Evolutionary conservation across 768 basidiomycete species (phyloP), one percentile per base, ranked within the genome.

Genomic region (Podaxis sp.): DNA sequence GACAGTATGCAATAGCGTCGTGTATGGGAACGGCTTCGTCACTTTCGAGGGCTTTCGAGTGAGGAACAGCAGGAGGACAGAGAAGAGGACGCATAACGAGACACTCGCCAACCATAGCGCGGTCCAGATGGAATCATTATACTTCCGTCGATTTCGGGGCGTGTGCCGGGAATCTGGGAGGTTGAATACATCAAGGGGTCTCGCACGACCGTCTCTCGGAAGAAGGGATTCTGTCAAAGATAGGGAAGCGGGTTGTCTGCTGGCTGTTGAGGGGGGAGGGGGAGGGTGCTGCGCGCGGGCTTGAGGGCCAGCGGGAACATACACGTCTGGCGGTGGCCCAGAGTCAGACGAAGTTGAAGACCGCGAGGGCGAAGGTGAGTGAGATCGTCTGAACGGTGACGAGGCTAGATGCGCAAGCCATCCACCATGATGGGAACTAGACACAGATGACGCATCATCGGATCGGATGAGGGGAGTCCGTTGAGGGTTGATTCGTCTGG

Each of bases 331-430:
- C 40, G 77, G 81, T 27, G 75, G 80, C 22, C 67, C 77, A 3
- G 82, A 80, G 64, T 79, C 76, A 24, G 72, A 68, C 2, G 77
- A 77, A 27, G 72, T 72, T 29, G 84, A 81, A 36, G 83, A 80
- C 27, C 76, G 76, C 17, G 74, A 71, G 24, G 78, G 78, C 19
- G 77, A 74, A n/a, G 72, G 74, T 12, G 76, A 73, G 47, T 75
- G 72, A 58, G 72, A 57, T 13, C 38, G 57, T 49, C 57, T 36
- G 68, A 76, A 66, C 36, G 88, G 82, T 9, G 88, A 88, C 40
- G 86, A 83, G n/a, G 86, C 83, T 60, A 89, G 80, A 71, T 90
- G 90, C 38, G 91, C 90, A 5, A 91, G 77, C 91, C 89, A 91
- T n/a, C 61, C 61, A 22, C 87, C 83, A 71, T 72, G 84, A 24